Conservation (phyloP, 176 grass and related monocot genomes). For the Musa acuminata region DNA sequence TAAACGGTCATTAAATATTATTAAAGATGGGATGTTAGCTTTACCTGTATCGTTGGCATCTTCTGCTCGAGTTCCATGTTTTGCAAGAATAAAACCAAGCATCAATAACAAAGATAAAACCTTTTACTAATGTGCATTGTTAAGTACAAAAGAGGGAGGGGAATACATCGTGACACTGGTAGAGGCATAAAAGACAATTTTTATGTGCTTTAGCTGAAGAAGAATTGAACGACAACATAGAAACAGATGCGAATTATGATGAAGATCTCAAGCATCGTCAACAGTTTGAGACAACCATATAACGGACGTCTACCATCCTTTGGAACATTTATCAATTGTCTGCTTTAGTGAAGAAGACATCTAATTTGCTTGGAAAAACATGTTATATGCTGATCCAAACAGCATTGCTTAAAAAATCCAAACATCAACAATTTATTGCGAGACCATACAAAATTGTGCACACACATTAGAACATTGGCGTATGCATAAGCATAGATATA, state of each 20-base stretch:
- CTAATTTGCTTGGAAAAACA: neutral
- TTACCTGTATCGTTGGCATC: conserved; percentile 96
- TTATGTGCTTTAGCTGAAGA: neutral
- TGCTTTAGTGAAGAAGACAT: neutral
- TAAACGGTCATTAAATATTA: neutral
- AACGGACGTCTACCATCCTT: neutral
- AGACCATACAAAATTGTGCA: too few relatives aligned
- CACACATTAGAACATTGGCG: too few relatives aligned
- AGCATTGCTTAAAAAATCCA: too few relatives aligned
- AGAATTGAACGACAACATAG: neutral
- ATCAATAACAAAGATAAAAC: conserved; percentile 22
- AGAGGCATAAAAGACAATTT: neutral
- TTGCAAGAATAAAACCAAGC: conserved; percentile 19
- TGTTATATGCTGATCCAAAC: too few relatives aligned
- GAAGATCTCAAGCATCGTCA: neutral
- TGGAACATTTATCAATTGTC: neutral
- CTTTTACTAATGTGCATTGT: neutral
- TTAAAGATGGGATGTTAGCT: conserved; percentile 25
- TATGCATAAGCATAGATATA: too few relatives aligned
- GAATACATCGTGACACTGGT: neutral
- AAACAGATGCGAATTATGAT: neutral
- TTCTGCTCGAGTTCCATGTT: conserved; percentile 47
- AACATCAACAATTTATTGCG: too few relatives aligned
- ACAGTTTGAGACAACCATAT: neutral
- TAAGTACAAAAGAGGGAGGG: neutral